A percentile compares a stretch with the other conserved stretches of the same genome.
phyloP scores from a whole-genome alignment of 257 asterid species.

The Fraxinus quadrangulata region DNA sequence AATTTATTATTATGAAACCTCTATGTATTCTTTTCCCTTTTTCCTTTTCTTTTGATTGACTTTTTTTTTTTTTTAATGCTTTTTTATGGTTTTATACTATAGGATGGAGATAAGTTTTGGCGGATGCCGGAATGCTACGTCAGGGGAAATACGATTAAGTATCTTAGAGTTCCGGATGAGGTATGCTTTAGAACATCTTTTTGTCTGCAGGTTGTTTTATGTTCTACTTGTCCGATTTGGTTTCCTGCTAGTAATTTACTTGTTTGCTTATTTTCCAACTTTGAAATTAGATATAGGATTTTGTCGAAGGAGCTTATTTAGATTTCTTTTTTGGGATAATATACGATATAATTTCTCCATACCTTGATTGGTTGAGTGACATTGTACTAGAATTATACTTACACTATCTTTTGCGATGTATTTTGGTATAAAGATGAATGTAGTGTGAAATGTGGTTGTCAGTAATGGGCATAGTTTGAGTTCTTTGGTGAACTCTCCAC shows the following conservation, averaged over 20 bases:
- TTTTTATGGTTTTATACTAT: conserved; percentile 9
- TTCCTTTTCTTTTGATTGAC: background rate
- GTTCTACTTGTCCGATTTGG: background rate
- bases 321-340: too few relatives aligned
- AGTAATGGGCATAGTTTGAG: background rate
- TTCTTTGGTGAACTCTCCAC: background rate
- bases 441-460: background rate
- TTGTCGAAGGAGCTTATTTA: background rate
- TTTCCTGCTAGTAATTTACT: background rate
- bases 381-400: background rate
- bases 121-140: conserved; percentile 96
- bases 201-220: background rate
- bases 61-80: conserved; percentile 6
- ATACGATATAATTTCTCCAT: background rate
- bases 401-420: too few relatives aligned
- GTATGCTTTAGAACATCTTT: conserved; percentile 35
- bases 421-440: background rate
- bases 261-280: background rate
- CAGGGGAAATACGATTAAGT: conserved; percentile 64
- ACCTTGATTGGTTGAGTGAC: background rate
- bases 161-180: conserved; percentile 98
- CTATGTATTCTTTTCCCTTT: background rate
- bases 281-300: conserved; percentile 15
- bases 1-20: background rate
- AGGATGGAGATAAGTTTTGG: conserved; percentile 99